Evolutionary conservation across 2,329 filamentous ascomycete species (phyloP), one percentile per base, ranked within the genome.

Genomic region (Colletotrichum ledebouriae): DNA sequence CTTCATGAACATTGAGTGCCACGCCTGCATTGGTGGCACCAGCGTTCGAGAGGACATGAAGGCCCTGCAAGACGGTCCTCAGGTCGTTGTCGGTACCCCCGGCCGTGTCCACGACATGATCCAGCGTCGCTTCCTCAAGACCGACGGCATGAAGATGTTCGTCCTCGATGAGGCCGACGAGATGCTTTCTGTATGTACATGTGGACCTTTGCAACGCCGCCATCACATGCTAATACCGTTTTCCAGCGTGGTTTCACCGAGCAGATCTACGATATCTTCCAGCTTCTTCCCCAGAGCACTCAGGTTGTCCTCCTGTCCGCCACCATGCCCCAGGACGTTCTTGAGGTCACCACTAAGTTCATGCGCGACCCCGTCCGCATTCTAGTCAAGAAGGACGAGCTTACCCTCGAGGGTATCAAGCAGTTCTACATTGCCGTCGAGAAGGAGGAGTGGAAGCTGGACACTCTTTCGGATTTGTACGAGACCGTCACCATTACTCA

Each of bases 251-350:
- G 96, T 88, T 99, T 99, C 90, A 97, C 94, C 78, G 96, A 99
- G 88, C 96, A 99, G 87, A 99, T 99, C 86, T 99, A 99, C 89
- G 96, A 99, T 84, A 97, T 99, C 85, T 99, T 98, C 91, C 95
- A 97, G 86, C 93, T 98, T 71, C 92, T 99, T 63, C 96, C 96
- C 67, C 96, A 97, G 85, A 94, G 94, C 72, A 99, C 95, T 80
- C 96, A 99, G 89, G 96, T 99, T 74, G 95, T 98, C 75, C 93
- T 99, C 67, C 90, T 99, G 64, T 98, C 96, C 69, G 96, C 96
- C 78, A 99, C 96, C 82, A 97, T 99, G 91, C 96, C 96, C 78
- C 94, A 98, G 87, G 96, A 99, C 80, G 96, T 99, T 71, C 91
- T 99, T 71, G 96, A 99, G 87, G 94, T 99, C 80, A 99, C 96